Base-by-base conservation (phyloP, 1,284 basidiomycete species). In the Cryptococcus sp. region DNA sequence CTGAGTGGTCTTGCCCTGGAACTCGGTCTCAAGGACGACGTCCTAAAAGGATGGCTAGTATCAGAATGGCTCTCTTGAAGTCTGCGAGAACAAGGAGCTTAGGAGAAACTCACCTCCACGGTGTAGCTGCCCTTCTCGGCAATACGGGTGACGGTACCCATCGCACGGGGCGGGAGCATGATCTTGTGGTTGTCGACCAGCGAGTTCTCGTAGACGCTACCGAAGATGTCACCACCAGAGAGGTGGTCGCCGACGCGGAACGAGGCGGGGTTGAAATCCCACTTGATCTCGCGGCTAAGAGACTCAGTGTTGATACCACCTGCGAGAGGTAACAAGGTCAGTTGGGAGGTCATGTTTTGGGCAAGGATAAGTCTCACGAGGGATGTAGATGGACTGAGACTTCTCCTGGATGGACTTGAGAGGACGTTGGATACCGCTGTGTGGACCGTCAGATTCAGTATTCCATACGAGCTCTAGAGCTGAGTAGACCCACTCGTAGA, bases 301-400 rank as follows among this genome's bases (percentile, higher is more conserved):
- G 95, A 90, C 69, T 95, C 87, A 28, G 95, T 98, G 79, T 97
- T 98, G 79, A 99, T 98, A 64, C 95, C 95, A 69, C 72, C 71
- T 74, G 62, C 8, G 28, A 9, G 28, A 33, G 28, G 9, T 9
- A 28, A n/a, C 12, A 9, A 24, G 38, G 21, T 52, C 13, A 38
- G 28, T 5, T 42, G 42, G 45, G 24, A 12, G n/a, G 21, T 40
- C 21, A 40, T 12, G 21, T 4, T 33, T 24, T 43, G 21, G 18
- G 12, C 12, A 24, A 64, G n/a, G n/a, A 44, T 12, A 12, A 24
- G n/a, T n/a, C 69, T 44, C 36, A 75, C 91, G 87, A 57, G 93
- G 95, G 67, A 99, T 98, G 80, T 99, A 99, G 70, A 99, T 98
- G 24, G 92, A 95, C 71, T 97, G 88, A 51, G 94, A 96, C 57